Percentiles rank a stretch among this genome's conserved stretches.
Evolutionary conservation across 2,329 filamentous ascomycete genomes (phyloP).

Genomic region (Pseudogymnoascus sp.): DNA sequence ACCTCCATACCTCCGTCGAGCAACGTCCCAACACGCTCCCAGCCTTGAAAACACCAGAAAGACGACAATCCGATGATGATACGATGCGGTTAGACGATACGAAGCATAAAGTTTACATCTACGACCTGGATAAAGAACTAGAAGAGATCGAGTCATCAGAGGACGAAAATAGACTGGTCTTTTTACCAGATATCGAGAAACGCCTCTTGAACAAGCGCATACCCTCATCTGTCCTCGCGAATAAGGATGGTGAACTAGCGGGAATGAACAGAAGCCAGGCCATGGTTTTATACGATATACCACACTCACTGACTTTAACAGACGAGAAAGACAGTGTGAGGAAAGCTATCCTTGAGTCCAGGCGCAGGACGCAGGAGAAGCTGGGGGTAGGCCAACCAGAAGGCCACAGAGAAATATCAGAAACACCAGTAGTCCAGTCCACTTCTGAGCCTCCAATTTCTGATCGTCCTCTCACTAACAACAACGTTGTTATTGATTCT

Average conservation of each 20-base stretch:
- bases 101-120: slow-evolving; percentile 81
- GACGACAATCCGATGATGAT: slow-evolving; percentile 37
- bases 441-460: background rate
- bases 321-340: slow-evolving; percentile 69
- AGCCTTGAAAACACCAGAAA: slow-evolving; percentile 9
- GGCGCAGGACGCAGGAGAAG: slow-evolving; percentile 56
- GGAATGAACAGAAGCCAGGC: slow-evolving; percentile 44
- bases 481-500: background rate
- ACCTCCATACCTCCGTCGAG: slow-evolving; percentile 59
- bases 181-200: slow-evolving; percentile 79
- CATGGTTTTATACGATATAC: slow-evolving; percentile 78
- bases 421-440: background rate
- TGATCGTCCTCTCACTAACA: background rate
- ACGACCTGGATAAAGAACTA: slow-evolving; percentile 82
- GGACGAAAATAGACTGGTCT: slow-evolving; percentile 56
- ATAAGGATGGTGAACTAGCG: slow-evolving; percentile 45
- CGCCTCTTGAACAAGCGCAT: slow-evolving; percentile 65
- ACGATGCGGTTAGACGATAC: slow-evolving; percentile 78
- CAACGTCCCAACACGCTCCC: slow-evolving; percentile 26
- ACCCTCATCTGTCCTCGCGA: slow-evolving; percentile 49
- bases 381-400: slow-evolving; percentile 18
- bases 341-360: slow-evolving; percentile 73
- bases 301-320: slow-evolving; percentile 65
- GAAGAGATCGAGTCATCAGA: slow-evolving; percentile 55
- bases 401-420: background rate